Evolutionary conservation across 495 filamentous ascomycete species (phyloP), one percentile per base, ranked within the genome.

Genomic region (Sabuloglossum arenarium): DNA sequence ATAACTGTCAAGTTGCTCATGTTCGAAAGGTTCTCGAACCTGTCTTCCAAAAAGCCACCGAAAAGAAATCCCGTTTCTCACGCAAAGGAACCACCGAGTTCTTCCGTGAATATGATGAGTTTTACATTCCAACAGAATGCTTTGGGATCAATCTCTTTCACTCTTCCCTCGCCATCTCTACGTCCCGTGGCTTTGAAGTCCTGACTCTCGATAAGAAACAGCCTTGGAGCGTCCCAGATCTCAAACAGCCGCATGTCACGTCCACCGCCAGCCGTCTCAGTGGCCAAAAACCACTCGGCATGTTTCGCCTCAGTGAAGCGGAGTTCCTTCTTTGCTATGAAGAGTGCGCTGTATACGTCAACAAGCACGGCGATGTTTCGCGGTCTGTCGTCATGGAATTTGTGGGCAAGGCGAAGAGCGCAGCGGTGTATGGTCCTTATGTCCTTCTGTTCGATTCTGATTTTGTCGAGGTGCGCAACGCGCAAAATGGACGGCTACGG

Each of bases 101-200:
- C 65, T 97, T 96, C 79, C 81, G 93, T 59, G 91, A 97, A 62
- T 99, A 86, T 63, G 91, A 95, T 69, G 90, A 96, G 55, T 99
- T 99, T 69, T 99, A 96, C 69, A 90, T 99, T 60, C 90, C 91
- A 6, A 81, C 86, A n/a, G 91, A 99, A 65, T 91, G 86, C 64
- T 94, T 84, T 67, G 82, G 84, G 27, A 85, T 99, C 63, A 95
- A 96, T 69, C 78, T 99, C 49, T 97, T 97, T 76, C 86, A 95
- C 67, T 82, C 79, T 0, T 88, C 84, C 55, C 84, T 99, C 28
- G 86, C 91, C 27, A 86, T 99, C 42, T 80, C 86, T 23, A 97
- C 91, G 3, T 77, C 84, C 25, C 84, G 84, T 56, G 90, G 91
- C n/a, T 87, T 99, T 61, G 91, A 99, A 67, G 84, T 97, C 37